A percentile compares a stretch with the other conserved stretches of the same genome.
Conservation (phyloP, 306 rosid species). For the Ziziphus jujuba region DNA sequence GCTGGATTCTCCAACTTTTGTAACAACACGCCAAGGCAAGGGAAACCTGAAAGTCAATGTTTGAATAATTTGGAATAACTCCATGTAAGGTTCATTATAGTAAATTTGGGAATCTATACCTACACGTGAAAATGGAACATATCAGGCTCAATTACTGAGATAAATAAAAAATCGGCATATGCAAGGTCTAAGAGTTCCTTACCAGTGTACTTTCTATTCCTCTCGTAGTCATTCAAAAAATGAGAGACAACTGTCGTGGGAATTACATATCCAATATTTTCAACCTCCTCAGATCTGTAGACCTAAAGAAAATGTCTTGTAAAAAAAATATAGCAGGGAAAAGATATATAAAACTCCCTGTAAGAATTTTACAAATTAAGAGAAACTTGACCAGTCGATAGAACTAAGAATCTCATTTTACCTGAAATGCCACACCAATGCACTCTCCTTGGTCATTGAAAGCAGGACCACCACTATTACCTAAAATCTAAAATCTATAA, state of each 20-base stretch:
- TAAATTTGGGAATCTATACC: neutral
- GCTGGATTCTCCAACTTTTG: slow-evolving; percentile 98
- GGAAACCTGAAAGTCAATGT: slow-evolving; percentile 62
- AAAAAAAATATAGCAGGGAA: slow-evolving; percentile 35
- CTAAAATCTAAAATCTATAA: slow-evolving; percentile 56
- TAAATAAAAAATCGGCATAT: no score
- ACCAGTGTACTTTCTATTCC: slow-evolving; percentile 90
- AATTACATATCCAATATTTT: slow-evolving; percentile 97
- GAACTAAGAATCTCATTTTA: slow-evolving; percentile 28
- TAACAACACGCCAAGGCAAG: slow-evolving; percentile 90
- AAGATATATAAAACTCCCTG: neutral
- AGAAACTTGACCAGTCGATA: slow-evolving; percentile 8
- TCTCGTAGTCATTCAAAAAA: slow-evolving; percentile 88
- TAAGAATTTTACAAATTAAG: slow-evolving; percentile 11
- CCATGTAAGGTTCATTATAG: slow-evolving; percentile 1
- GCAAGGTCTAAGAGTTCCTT: slow-evolving; percentile 34
- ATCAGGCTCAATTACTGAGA: no score
- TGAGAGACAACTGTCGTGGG: slow-evolving; percentile 96
- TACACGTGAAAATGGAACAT: neutral
- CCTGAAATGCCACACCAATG: slow-evolving; percentile 99
- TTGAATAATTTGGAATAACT: slow-evolving; percentile 12
- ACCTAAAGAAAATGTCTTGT: slow-evolving; percentile 75
- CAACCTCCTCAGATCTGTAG: slow-evolving; percentile 97
- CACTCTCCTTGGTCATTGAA: slow-evolving; percentile 95
- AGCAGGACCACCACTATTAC: slow-evolving; percentile 99